Evolutionary conservation across 768 basidiomycete species (phyloP).

Genomic region (Tulasnella sp.): DNA sequence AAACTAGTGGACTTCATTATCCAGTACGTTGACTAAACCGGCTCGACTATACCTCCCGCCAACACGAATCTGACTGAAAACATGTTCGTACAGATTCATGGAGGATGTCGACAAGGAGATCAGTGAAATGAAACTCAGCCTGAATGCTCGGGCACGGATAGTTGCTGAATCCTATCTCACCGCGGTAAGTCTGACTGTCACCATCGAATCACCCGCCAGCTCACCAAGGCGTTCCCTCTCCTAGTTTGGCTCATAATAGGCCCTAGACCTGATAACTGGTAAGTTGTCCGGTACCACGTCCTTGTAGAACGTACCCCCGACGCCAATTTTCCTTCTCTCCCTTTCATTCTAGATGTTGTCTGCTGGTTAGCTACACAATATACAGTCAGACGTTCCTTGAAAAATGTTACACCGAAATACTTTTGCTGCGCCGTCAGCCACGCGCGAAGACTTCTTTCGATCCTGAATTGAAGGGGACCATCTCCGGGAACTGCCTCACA

Average conservation of each 20-base stretch:
- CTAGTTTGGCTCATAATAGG: neutral
- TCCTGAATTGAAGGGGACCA: too few species aligned
- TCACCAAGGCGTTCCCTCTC: neutral
- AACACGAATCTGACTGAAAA: constrained; percentile 30
- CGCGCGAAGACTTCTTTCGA: neutral
- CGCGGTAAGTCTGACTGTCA: constrained; percentile 55
- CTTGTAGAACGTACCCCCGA: neutral
- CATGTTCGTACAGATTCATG: constrained; percentile 67
- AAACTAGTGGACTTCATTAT: constrained; percentile 99
- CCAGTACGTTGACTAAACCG: constrained; percentile 55
- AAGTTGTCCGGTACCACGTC: neutral
- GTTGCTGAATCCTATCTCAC: constrained; percentile 95
- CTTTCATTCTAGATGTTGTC: neutral
- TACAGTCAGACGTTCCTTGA: neutral
- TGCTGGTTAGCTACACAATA: neutral
- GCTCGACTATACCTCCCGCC: neutral
- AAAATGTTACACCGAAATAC: neutral
- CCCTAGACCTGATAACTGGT: neutral
- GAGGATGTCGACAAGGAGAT: constrained; percentile 99
- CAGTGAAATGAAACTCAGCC: constrained; percentile 96
- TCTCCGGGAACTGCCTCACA: too few species aligned
- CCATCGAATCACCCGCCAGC: neutral
- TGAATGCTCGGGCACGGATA: constrained; percentile 93
- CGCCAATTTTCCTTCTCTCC: neutral
- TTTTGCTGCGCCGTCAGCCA: neutral